Evolutionary conservation across 2,329 filamentous ascomycete genomes (phyloP).

Genomic region (Dactylellina sp.): DNA sequence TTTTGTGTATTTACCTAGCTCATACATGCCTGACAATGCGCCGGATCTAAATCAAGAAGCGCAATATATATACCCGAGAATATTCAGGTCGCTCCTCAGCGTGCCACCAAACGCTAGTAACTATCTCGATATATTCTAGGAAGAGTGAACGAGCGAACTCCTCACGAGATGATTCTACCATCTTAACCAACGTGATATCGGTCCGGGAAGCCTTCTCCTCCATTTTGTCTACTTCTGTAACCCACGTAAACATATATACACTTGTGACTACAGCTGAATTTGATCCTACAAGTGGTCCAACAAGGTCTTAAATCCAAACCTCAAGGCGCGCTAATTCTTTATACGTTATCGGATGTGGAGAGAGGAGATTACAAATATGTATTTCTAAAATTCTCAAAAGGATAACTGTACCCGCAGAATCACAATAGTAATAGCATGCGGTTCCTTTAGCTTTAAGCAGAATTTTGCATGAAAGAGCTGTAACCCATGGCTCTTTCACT

Average conservation of each 20-base stretch:
- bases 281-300: neutral
- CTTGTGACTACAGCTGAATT: slow-evolving; percentile 17
- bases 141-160: neutral
- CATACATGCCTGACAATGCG: too few species aligned
- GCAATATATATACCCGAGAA: slow-evolving; percentile 36
- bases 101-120: neutral
- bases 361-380: neutral
- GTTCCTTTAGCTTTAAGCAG: too few species aligned
- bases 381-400: neutral
- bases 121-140: neutral
- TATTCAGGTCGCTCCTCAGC: neutral
- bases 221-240: neutral
- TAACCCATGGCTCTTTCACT: too few species aligned
- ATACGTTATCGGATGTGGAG: slow-evolving; percentile 24
- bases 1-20: neutral
- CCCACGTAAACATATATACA: slow-evolving; percentile 41
- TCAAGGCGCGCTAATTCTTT: slow-evolving; percentile 19
- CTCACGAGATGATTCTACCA: slow-evolving; percentile 19
- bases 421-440: too few species aligned
- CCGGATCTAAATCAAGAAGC: slow-evolving; percentile 4
- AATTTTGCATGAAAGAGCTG: too few species aligned
- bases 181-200: slow-evolving; percentile 41
- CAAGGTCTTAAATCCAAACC: slow-evolving; percentile 26
- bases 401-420: too few species aligned
- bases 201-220: slow-evolving; percentile 23